phyloP scores from a whole-genome alignment of 768 basidiomycete species.

The Suillus paluster region DNA sequence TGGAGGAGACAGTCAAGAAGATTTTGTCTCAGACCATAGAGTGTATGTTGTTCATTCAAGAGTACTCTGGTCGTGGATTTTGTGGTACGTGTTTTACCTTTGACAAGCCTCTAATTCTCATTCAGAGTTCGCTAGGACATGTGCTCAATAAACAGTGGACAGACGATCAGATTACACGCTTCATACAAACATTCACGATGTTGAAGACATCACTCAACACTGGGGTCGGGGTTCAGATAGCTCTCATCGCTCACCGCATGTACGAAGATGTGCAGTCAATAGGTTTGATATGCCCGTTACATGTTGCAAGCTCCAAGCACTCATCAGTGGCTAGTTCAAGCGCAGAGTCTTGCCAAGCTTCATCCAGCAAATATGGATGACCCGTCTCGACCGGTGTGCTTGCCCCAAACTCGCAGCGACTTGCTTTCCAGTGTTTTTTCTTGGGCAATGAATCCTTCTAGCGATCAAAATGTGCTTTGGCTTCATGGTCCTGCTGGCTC shows the following conservation, averaged over 20 bases:
- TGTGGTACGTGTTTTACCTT: slow-evolving; percentile 24
- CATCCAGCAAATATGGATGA: slow-evolving; percentile 35
- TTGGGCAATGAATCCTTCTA: slow-evolving; percentile 27
- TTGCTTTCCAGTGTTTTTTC: slow-evolving; percentile 29
- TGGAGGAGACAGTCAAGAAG: slow-evolving; percentile 30
- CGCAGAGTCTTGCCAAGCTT: slow-evolving; percentile 29
- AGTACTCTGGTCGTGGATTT: slow-evolving; percentile 40
- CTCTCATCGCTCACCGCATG: slow-evolving; percentile 33
- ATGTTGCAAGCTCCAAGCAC: slow-evolving; percentile 4
- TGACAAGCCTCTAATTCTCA: slow-evolving; percentile 12
- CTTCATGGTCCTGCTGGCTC: slow-evolving; percentile 39
- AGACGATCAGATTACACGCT: slow-evolving; percentile 24
- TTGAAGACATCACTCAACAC: slow-evolving; percentile 32
- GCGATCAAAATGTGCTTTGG: slow-evolving; percentile 34
- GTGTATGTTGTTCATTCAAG: slow-evolving; percentile 41
- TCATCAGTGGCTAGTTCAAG: slow-evolving; percentile 13
- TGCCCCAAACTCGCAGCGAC: slow-evolving; percentile 37
- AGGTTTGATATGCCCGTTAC: slow-evolving; percentile 18
- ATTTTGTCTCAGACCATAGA: slow-evolving; percentile 40
- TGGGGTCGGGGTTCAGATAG: slow-evolving; percentile 26
- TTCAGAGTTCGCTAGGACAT: slow-evolving; percentile 13
- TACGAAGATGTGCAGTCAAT: slow-evolving; percentile 30
- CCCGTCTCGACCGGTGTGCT: slow-evolving; percentile 27
- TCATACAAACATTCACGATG: slow-evolving; percentile 23
- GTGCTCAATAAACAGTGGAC: slow-evolving; percentile 21